Percentiles rank a stretch among this genome's conserved stretches.
Conservation (phyloP, 1,284 basidiomycete genomes). For the Mycosarcoma mackinlayi region DNA sequence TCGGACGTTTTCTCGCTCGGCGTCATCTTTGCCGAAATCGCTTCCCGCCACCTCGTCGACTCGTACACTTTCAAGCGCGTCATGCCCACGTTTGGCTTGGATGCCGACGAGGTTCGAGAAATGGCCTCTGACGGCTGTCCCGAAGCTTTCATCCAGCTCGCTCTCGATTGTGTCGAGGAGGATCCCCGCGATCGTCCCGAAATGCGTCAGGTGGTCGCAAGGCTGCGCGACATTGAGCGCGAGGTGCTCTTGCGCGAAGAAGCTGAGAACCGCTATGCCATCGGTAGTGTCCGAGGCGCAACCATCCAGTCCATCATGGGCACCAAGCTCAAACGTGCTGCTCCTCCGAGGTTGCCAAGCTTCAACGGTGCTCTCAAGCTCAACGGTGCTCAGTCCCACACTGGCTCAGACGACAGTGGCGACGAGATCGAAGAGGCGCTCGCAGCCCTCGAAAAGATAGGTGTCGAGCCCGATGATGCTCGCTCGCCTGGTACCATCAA, state of each 20-base stretch:
- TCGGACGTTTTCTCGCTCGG: constrained; percentile 95
- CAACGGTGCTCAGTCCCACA: constrained; percentile 66
- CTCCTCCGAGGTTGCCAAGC: constrained; percentile 81
- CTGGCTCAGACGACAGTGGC: constrained; percentile 49
- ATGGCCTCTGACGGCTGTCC: constrained; percentile 83
- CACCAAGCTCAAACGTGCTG: constrained; percentile 53
- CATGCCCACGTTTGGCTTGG: constrained; percentile 76
- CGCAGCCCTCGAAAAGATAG: constrained; percentile 59
- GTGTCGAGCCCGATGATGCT: constrained; percentile 41
- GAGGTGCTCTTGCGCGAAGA: constrained; percentile 70
- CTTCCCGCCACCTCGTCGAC: constrained; percentile 84
- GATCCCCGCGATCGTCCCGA: constrained; percentile 79
- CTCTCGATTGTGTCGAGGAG: constrained; percentile 80
- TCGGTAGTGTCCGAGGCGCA: constrained; percentile 75
- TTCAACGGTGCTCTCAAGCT: constrained; percentile 81
- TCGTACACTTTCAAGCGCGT: constrained; percentile 66
- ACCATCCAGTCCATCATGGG: constrained; percentile 57
- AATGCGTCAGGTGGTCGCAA: constrained; percentile 80
- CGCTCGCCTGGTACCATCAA: constrained; percentile 38
- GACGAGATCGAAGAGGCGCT: constrained; percentile 63
- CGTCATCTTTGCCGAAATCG: constrained; percentile 93
- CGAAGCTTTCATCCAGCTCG: constrained; percentile 79
- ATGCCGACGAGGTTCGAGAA: constrained; percentile 78
- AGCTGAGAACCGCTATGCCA: constrained; percentile 70
- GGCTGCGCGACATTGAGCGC: constrained; percentile 81